Conservation (phyloP, 768 basidiomycete genomes). For the Suillus hirtellus region DNA sequence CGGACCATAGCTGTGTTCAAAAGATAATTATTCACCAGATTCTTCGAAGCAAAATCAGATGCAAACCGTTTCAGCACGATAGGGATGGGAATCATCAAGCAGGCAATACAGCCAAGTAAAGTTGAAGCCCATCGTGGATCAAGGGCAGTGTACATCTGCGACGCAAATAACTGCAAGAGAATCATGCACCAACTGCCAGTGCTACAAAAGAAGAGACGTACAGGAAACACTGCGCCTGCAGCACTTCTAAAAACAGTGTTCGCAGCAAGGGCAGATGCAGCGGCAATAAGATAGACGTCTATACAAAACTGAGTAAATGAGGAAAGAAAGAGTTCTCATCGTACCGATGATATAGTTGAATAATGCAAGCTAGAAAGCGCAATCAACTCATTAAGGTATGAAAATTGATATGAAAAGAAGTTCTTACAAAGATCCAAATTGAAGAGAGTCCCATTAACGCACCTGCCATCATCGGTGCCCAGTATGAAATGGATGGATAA, state of each 20-base stretch:
- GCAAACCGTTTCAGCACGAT: background rate
- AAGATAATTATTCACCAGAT: background rate
- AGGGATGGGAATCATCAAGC: background rate
- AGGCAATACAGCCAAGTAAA: background rate
- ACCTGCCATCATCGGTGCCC: background rate
- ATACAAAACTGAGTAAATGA: background rate
- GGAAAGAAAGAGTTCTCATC: background rate
- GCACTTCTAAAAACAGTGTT: background rate
- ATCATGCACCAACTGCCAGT: background rate
- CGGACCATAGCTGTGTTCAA: background rate
- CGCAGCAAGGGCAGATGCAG: background rate
- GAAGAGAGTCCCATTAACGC: background rate
- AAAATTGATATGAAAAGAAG: background rate
- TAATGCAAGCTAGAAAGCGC: background rate
- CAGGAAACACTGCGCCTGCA: background rate
- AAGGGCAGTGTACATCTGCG: background rate
- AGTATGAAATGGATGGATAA: background rate
- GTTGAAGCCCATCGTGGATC: background rate
- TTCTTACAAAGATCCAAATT: background rate
- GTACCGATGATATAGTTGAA: background rate
- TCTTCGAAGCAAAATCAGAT: background rate
- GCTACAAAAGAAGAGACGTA: background rate
- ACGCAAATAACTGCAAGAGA: background rate
- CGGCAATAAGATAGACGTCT: background rate
- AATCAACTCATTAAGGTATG: background rate